These are phyloP conservation scores for Chaetomium olivaceum DNA, from an alignment of 2,329 filamentous ascomycete genomes.

Conservation along the genomic window DNA sequence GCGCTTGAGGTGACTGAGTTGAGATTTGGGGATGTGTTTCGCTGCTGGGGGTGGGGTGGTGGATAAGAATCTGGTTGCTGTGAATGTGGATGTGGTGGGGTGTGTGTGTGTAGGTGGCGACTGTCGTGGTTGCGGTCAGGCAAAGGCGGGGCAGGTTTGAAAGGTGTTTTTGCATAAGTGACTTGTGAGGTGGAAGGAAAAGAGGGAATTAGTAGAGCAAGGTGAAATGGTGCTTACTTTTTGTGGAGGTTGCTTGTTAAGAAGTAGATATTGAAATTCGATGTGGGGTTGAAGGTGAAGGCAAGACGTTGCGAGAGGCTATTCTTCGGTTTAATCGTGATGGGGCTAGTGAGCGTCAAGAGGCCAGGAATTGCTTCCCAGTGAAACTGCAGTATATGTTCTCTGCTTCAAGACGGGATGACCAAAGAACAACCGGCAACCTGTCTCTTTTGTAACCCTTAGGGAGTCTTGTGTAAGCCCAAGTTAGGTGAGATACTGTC, in stretches of 20 bases:
- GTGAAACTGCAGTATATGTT: background rate
- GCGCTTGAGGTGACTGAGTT: background rate
- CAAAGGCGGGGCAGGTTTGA: background rate
- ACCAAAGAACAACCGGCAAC: background rate
- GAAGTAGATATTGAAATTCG: background rate
- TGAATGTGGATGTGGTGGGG: background rate
- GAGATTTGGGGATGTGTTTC: background rate
- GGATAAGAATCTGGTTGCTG: background rate
- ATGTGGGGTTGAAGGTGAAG: background rate
- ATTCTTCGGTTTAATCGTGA: constrained; percentile 5
- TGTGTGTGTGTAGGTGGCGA: background rate
- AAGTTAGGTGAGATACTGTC: background rate
- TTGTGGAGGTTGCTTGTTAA: background rate
- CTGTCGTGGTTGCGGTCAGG: background rate
- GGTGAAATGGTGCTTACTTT: background rate
- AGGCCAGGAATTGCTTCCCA: background rate
- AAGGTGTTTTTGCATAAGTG: background rate
- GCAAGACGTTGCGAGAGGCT: constrained; percentile 1
- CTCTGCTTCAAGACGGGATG: background rate
- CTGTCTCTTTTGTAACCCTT: background rate
- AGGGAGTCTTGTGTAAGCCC: too few species aligned
- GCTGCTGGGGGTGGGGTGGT: background rate
- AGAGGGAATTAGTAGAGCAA: background rate
- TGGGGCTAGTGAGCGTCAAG: background rate
- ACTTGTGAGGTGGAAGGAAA: background rate